phyloP scores from a whole-genome alignment of 768 basidiomycete species.

The Udeniomyces megalosporus region DNA sequence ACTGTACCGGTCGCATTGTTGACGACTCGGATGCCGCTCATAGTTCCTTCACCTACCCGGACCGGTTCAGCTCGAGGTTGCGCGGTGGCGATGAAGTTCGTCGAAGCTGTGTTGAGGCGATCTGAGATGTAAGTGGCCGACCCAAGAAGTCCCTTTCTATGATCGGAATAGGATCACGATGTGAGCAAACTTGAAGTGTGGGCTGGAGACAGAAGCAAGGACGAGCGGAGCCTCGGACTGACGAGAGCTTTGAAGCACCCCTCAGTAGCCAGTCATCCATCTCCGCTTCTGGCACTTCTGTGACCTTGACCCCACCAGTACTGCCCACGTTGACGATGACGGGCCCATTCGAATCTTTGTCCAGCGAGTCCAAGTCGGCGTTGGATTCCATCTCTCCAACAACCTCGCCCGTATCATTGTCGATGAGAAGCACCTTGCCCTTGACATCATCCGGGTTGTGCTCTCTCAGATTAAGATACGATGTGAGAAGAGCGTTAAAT shows the following conservation, averaged over 20 bases:
- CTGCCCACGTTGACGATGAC: not conserved
- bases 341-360: not conserved
- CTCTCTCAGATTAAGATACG: not conserved
- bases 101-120: no score
- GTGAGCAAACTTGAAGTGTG: no score
- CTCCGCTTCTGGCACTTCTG: conserved; percentile 7
- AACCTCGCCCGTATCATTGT: conserved; percentile 14
- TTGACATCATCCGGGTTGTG: not conserved
- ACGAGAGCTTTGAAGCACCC: conserved; percentile 4
- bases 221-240: not conserved
- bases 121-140: no score
- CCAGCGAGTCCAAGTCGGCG: not conserved
- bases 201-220: no score
- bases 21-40: not conserved
- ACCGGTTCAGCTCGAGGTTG: no score
- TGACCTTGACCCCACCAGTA: conserved; percentile 4
- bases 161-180: no score
- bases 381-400: conserved; percentile 7
- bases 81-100: no score
- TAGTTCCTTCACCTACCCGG: no score
- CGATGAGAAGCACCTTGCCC: conserved; percentile 4
- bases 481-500: not conserved
- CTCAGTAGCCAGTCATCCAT: conserved; percentile 12
- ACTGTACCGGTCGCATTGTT: not conserved
- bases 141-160: no score